phyloP scores from a whole-genome alignment of 2,329 filamentous ascomycete genomes.

The Fusarium sp. region DNA sequence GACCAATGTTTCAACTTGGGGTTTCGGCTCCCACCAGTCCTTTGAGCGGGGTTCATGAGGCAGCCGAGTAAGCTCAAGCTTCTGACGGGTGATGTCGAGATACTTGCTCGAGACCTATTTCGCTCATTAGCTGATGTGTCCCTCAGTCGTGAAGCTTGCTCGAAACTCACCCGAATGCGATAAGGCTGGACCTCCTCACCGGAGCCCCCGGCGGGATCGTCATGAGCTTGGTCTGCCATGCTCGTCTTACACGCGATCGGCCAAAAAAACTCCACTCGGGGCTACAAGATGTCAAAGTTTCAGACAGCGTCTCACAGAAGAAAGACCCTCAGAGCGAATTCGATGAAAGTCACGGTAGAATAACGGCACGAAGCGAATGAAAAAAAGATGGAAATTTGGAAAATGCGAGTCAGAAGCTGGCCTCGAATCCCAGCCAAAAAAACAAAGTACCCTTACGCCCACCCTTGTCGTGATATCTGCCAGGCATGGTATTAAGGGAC shows the following conservation, averaged over 20 bases:
- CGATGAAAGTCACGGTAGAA: conserved; percentile 6
- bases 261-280: not conserved
- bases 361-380: not conserved
- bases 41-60: conserved; percentile 68
- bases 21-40: conserved; percentile 71
- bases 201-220: conserved; percentile 37
- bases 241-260: conserved; percentile 10
- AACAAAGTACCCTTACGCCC: conserved; percentile 25
- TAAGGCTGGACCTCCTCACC: conserved; percentile 65
- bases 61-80: conserved; percentile 74
- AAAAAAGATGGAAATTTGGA: conserved; percentile 18
- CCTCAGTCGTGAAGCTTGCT: not conserved
- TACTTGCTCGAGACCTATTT: conserved; percentile 73
- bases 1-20: conserved; percentile 71
- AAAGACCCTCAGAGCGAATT: not conserved
- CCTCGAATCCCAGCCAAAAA: conserved; percentile 23
- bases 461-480: conserved; percentile 34
- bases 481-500: conserved; percentile 29
- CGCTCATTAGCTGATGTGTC: conserved; percentile 42
- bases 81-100: conserved; percentile 74
- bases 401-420: conserved; percentile 29
- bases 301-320: not conserved
- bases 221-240: conserved; percentile 30
- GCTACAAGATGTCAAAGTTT: not conserved
- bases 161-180: conserved; percentile 65